A percentile compares a stretch with the other conserved stretches of the same genome.
These are phyloP conservation scores for Tylopilus cervinicoccineus DNA, from an alignment of 768 basidiomycete species.

Conservation along the genomic window DNA sequence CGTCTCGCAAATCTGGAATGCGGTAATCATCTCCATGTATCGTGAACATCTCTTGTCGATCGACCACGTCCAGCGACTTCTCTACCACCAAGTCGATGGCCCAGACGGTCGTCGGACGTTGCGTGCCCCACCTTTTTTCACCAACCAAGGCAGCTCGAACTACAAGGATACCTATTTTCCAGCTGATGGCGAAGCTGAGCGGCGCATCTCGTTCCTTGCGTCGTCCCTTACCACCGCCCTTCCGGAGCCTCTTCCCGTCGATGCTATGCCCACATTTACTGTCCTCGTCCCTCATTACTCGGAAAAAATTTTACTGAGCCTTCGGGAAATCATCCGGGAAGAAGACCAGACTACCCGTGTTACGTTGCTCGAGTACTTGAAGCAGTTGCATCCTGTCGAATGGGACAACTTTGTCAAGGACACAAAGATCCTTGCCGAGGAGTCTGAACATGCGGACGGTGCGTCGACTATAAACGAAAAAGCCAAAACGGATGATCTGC, in stretches of 20 bases:
- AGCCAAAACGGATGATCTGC: constrained; percentile 84
- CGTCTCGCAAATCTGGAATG: constrained; percentile 99
- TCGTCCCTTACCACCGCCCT: constrained; percentile 94
- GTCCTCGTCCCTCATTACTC: constrained; percentile 99
- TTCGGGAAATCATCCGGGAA: constrained; percentile 97
- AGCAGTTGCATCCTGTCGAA: constrained; percentile 96
- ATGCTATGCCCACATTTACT: constrained; percentile 99
- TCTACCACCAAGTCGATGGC: constrained; percentile 95
- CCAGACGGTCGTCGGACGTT: constrained; percentile 87
- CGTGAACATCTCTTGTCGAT: constrained; percentile 97
- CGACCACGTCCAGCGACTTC: constrained; percentile 93
- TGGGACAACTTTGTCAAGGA: constrained; percentile 99
- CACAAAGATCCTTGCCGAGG: constrained; percentile 97
- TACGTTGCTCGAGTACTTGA: constrained; percentile 94
- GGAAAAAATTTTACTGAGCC: constrained; percentile 94
- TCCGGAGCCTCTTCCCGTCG: constrained; percentile 92
- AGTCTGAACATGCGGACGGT: constrained; percentile 60
- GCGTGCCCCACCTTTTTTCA: constrained; percentile 97
- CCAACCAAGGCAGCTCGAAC: constrained; percentile 74
- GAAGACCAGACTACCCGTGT: constrained; percentile 97
- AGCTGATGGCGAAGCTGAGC: constrained; percentile 88
- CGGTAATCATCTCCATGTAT: constrained; percentile 99
- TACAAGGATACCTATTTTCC: constrained; percentile 90
- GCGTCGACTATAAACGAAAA: constrained; percentile 66
- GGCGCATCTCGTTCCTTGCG: constrained; percentile 98